These are phyloP conservation scores for Neospora caninum DNA, from an alignment of 169 alveolate genomes.

Conservation along the genomic window DNA sequence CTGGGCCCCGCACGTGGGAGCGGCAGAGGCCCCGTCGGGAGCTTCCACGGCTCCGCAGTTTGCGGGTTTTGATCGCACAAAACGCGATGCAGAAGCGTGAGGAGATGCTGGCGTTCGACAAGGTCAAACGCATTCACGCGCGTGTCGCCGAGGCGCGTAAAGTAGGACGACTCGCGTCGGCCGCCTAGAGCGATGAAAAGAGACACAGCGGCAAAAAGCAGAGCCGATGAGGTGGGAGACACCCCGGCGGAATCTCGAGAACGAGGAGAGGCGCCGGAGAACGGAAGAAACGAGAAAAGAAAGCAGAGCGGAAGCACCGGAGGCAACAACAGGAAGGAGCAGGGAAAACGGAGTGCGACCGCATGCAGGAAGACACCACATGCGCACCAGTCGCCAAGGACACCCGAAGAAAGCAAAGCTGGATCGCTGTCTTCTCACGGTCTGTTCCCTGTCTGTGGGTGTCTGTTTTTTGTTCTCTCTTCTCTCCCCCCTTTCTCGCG, in stretches of 20 bases:
- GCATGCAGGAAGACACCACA: too few species aligned
- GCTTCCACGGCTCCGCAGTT: slow-evolving; percentile 77
- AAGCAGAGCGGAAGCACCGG: not conserved
- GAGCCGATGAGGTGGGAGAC: not conserved
- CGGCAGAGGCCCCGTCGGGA: slow-evolving; percentile 76
- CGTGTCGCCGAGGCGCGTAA: slow-evolving; percentile 75
- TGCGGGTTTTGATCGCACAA: slow-evolving; percentile 77
- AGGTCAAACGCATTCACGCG: slow-evolving; percentile 76
- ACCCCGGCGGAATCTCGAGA: not conserved
- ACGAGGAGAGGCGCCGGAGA: not conserved
- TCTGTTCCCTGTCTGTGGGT: too few species aligned
- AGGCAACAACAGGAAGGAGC: too few species aligned
- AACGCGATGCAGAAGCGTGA: slow-evolving; percentile 72
- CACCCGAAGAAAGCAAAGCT: too few species aligned
- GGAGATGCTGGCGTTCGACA: slow-evolving; percentile 76
- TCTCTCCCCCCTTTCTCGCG: too few species aligned
- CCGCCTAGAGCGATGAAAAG: slow-evolving; percentile 44
- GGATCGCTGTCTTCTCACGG: too few species aligned
- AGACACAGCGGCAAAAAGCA: not conserved
- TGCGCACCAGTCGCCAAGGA: too few species aligned
- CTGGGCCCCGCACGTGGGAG: not conserved
- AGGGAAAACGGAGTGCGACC: too few species aligned
- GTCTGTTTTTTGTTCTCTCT: too few species aligned
- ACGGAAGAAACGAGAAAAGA: not conserved
- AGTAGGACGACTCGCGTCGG: slow-evolving; percentile 69